A percentile compares a stretch with the other conserved stretches of the same genome.
Evolutionary conservation across 1,139 yeast species (phyloP).

Genomic region (Taphrina sp.): DNA sequence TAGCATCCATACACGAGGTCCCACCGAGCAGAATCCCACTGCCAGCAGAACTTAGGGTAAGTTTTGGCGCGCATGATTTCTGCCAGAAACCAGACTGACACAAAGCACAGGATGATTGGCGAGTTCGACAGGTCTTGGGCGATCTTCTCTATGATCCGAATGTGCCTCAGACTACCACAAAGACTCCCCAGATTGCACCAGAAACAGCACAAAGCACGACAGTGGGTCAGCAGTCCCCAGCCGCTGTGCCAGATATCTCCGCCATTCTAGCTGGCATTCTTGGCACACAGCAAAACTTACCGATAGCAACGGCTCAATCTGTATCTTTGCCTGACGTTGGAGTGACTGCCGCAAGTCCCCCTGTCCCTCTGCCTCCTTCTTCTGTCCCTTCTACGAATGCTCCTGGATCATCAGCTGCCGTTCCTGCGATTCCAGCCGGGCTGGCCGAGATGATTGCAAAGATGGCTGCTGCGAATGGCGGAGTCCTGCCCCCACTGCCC

Average conservation of each 20-base stretch:
- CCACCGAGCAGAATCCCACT: conserved; percentile 24
- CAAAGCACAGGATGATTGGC: conserved; percentile 15
- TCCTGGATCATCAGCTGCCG: background rate
- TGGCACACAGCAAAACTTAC: conserved; percentile 8
- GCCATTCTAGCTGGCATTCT: conserved; percentile 20
- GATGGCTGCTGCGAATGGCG: conserved; percentile 17
- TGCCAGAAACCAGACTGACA: background rate
- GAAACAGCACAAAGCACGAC: background rate
- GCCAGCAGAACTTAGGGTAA: conserved; percentile 28
- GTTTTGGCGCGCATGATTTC: background rate
- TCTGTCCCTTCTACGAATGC: background rate
- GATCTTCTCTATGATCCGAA: too few species aligned
- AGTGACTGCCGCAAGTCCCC: background rate
- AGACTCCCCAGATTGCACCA: background rate
- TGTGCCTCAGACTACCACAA: too few species aligned
- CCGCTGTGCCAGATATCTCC: conserved; percentile 7
- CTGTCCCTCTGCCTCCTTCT: too few species aligned
- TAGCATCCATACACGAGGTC: too few species aligned
- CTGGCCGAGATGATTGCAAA: conserved; percentile 13
- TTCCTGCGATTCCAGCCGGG: background rate
- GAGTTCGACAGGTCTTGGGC: conserved; percentile 13
- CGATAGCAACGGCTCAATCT: background rate
- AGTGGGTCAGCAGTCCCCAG: background rate
- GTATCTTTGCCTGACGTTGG: too few species aligned
- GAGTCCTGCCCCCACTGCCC: conserved; percentile 14